Evolutionary conservation across 2,329 filamentous ascomycete genomes (phyloP), one percentile per base, ranked within the genome.

Genomic region (Paecilomyces dactylethromorphus): DNA sequence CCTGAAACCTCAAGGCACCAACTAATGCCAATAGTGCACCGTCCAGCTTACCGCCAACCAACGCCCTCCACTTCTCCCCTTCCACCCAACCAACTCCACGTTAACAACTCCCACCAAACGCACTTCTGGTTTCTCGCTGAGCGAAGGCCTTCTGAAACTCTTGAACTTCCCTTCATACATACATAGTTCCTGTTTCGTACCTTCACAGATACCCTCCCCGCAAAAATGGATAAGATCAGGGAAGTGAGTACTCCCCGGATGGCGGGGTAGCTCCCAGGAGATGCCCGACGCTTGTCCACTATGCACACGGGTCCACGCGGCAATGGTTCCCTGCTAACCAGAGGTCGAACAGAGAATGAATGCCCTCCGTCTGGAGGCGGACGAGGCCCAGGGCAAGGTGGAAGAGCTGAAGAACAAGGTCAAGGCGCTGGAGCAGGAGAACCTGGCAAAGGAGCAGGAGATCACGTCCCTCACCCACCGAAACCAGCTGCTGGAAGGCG

Each of bases 381-480:
- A 97, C 74, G 89, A 94, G 75, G 87, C 90, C 65, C 80, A 86
- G 65, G 79, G 82, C 74, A 89, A 93, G 81, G 88, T 88, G 65
- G 91, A 97, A 75, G 93, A 97, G 80, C 86, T 96, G 67, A 87
- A 94, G 81, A 66, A 78, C 70, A 92, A 91, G 81, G 84, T 97
- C 81, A 97, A 97, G 84, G 77, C 80, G 57, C 85, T 97, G 64
- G 92, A 99, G 81, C 89, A 96, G 79, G 93, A 97, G 82, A 96
- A 92, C 78, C 84, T 96, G 63, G 84, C 89, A 74, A 97, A 97
- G 83, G 94, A 97, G 82, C 92, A 97, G 80, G 93, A 97, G 78
- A 96, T 97, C 78, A 95, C 90, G 66, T 97, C 94, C 57, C 86
- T 97, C 71, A 87, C 89, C 75, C 93, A 97, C 88, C 95, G 93